phyloP scores from a whole-genome alignment of 1,284 basidiomycete species.

The Cryptococcus wingfieldii region DNA sequence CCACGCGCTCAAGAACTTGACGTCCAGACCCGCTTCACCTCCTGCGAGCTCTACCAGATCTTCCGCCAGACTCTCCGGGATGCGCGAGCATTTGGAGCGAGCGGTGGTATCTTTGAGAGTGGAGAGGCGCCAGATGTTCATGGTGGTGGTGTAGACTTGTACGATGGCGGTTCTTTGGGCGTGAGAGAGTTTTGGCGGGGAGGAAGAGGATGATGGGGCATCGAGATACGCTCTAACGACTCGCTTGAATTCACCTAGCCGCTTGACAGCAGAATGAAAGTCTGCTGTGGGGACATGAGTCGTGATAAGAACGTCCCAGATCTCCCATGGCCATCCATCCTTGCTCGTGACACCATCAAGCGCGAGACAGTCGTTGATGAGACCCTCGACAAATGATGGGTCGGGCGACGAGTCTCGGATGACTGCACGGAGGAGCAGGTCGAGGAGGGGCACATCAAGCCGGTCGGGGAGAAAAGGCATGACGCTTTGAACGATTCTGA shows the following conservation, averaged over 20 bases:
- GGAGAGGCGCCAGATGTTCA: conserved; percentile 6
- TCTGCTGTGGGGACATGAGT: conserved; percentile 8
- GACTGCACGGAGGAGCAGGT: conserved; percentile 13
- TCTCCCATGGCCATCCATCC: conserved; percentile 16
- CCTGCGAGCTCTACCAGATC: conserved; percentile 14
- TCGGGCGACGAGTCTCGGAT: conserved; percentile 7
- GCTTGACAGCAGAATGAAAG: conserved; percentile 8
- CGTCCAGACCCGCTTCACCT: background rate
- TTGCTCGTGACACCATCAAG: background rate
- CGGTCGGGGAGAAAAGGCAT: conserved; percentile 21
- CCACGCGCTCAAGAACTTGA: conserved; percentile 24
- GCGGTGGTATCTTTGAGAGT: background rate
- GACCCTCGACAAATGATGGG: conserved; percentile 8
- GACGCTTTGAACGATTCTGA: background rate
- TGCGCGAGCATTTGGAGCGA: background rate
- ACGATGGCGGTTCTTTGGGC: conserved; percentile 2
- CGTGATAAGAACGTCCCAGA: conserved; percentile 17
- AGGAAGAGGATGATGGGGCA: background rate
- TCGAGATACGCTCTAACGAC: background rate
- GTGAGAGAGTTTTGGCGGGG: background rate
- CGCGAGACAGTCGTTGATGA: conserved; percentile 18
- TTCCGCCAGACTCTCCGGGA: conserved; percentile 17
- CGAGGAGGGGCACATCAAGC: conserved; percentile 30
- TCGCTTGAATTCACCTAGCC: conserved; percentile 13
- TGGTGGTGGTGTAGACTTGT: conserved; percentile 4